phyloP scores from a whole-genome alignment of 2,329 filamentous ascomycete genomes.

The Apiospora aurea region DNA sequence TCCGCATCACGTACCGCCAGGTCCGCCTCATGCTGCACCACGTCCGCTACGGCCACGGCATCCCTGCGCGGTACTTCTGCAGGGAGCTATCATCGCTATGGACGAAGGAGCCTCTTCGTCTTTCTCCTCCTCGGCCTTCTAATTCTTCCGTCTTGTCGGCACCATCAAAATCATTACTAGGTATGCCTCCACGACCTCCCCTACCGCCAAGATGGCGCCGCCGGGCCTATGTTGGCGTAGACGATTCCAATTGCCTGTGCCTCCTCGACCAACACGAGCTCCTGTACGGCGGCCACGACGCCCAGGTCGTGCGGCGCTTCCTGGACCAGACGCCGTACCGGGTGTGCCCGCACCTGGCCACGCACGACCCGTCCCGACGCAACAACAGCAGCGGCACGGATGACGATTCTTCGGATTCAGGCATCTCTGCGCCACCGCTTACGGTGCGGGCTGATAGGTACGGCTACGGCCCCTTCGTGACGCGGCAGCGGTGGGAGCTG shows the following conservation, averaged over 20 bases:
- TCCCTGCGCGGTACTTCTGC: not conserved
- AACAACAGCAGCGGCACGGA: too few relatives aligned
- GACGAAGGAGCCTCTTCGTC: too few relatives aligned
- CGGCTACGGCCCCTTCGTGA: too few relatives aligned
- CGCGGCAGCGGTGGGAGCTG: too few relatives aligned
- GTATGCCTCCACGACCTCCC: not conserved
- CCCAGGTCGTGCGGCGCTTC: not conserved
- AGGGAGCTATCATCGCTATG: not conserved
- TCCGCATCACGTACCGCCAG: not conserved
- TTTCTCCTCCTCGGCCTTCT: too few relatives aligned
- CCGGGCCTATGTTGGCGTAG: not conserved
- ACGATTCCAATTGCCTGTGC: not conserved
- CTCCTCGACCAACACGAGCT: not conserved
- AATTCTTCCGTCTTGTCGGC: too few relatives aligned
- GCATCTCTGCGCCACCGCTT: too few relatives aligned
- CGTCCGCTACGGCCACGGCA: not conserved
- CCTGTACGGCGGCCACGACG: not conserved
- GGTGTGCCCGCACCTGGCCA: not conserved
- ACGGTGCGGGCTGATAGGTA: too few relatives aligned
- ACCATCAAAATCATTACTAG: too few relatives aligned
- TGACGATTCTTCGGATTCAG: too few relatives aligned
- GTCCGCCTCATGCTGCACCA: not conserved
- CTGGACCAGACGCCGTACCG: not conserved
- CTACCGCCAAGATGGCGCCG: not conserved
- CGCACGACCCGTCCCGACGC: not conserved